These are phyloP conservation scores for Globisporangium viniferum DNA, from an alignment of 352 stramenopile genomes.

Conservation along the genomic window DNA sequence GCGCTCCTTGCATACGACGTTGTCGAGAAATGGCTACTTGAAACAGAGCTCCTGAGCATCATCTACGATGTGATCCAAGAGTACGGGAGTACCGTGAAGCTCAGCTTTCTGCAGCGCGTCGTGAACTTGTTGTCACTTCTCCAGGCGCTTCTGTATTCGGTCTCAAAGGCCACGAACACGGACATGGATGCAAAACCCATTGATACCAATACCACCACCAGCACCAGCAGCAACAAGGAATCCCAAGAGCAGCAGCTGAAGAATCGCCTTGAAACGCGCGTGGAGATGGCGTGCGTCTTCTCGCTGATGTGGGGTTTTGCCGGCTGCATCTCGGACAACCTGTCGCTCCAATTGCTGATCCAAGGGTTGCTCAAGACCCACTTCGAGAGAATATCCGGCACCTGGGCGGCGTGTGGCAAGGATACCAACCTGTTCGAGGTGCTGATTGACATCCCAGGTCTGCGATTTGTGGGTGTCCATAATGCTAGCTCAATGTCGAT, in stretches of 20 bases:
- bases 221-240: not conserved
- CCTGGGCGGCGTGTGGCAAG: slow-evolving; percentile 20
- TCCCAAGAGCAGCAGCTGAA: not conserved
- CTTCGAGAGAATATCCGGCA: slow-evolving; percentile 25
- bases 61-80: slow-evolving; percentile 25
- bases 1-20: slow-evolving; percentile 20
- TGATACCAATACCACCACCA: not conserved
- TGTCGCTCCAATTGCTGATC: slow-evolving; percentile 24
- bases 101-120: slow-evolving; percentile 41
- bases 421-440: slow-evolving; percentile 43
- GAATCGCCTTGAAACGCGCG: slow-evolving; percentile 23
- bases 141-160: slow-evolving; percentile 31
- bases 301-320: slow-evolving; percentile 55
- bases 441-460: slow-evolving; percentile 26
- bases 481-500: not conserved
- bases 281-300: slow-evolving; percentile 55
- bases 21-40: slow-evolving; percentile 22
- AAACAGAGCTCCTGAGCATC: slow-evolving; percentile 23
- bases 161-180: slow-evolving; percentile 2
- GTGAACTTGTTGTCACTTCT: slow-evolving; percentile 42
- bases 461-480: slow-evolving; percentile 28
- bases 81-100: slow-evolving; percentile 21
- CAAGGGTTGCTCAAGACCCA: slow-evolving; percentile 28
- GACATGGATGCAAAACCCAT: not conserved
- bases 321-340: slow-evolving; percentile 19